These are phyloP conservation scores for Melanogaster broomeanus DNA, from an alignment of 768 basidiomycete species.

Conservation along the genomic window DNA sequence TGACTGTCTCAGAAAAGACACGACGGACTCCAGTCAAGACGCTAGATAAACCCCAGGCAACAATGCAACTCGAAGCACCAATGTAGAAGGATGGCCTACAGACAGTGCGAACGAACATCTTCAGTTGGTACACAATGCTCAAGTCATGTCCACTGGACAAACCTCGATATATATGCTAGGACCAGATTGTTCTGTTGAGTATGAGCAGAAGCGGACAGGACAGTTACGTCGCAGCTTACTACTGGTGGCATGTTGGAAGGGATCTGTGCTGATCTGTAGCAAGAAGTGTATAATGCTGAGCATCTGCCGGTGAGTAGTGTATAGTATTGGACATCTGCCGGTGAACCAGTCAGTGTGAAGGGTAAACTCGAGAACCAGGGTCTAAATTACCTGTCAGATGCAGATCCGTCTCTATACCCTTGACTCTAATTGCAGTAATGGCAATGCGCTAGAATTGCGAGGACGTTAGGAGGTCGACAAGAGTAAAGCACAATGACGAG, in stretches of 20 bases:
- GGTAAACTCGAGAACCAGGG: not conserved
- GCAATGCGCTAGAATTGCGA: slow-evolving; percentile 33
- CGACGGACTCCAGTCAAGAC: slow-evolving; percentile 57
- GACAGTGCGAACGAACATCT: too few relatives aligned
- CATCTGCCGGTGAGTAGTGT: too few relatives aligned
- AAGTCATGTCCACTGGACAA: slow-evolving; percentile 2
- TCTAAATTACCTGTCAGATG: slow-evolving; percentile 27
- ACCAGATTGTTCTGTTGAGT: slow-evolving; percentile 37
- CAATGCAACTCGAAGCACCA: slow-evolving; percentile 55
- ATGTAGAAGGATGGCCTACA: slow-evolving; percentile 70
- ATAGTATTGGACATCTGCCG: slow-evolving; percentile 61
- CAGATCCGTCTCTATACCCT: slow-evolving; percentile 43
- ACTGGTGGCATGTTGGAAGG: slow-evolving; percentile 74
- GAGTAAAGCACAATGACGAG: not conserved
- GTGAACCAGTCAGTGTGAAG: not conserved
- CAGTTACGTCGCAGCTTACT: slow-evolving; percentile 29
- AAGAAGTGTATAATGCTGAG: slow-evolving; percentile 47
- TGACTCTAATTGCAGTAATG: slow-evolving; percentile 38
- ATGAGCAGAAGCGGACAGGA: too few relatives aligned
- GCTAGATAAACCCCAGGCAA: slow-evolving; percentile 65
- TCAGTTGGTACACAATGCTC: not conserved
- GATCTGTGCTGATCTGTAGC: slow-evolving; percentile 67
- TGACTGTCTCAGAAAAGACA: not conserved
- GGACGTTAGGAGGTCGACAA: not conserved
- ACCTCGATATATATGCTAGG: slow-evolving; percentile 56